Base-by-base conservation (phyloP, 495 filamentous ascomycete species). In the Apiosordaria backusii region DNA sequence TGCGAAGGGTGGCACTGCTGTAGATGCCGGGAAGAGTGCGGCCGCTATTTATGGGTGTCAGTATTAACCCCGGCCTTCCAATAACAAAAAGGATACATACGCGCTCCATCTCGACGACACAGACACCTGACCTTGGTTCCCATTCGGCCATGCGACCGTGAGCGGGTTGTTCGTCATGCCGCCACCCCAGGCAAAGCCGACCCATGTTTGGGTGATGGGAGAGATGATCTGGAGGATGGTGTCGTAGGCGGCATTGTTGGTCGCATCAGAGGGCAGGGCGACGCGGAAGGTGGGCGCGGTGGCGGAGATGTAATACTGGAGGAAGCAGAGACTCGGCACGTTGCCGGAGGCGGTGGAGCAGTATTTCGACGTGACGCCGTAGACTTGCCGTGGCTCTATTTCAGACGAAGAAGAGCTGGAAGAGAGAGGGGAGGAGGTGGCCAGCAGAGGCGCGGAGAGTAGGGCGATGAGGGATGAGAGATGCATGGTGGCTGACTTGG, bases 111-210 rank as follows among this genome's bases (percentile, higher is more conserved):
- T 75, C 25, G 79, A 79, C 6, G 77, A 77, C 0, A 79, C 68
- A 0, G 78, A 67, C 0, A 71, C 76, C 26, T 61, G 75, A 18
- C 59, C 59, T 15, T 4, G 13, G 29, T 80, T 72, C 2, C 78
- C 79, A 66, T 84, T 82, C 18, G 76, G 71, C 80, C 80, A 84
- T 0, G 69, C 78, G 0, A 84, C 73, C 0, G 77, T 76, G 16
- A 84, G 73, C 15, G 82, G 82, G 67, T 83, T 83, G 25, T 71
- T 70, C 16, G 72, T 64, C 82, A 84, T 83, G 19, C 70, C 75
- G 16, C 82, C 81, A 60, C 78, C 81, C 81, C 80, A 83, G 6
- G 78, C 73, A 40, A 83, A 67, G 10, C 78, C 81, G 3, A 74
- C 75, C 82, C 82, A 84, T 26, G 75, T 78, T 6, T 77, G 74